Evolutionary conservation across 2,329 filamentous ascomycete species (phyloP).

Genomic region (Verticillium longisporum): DNA sequence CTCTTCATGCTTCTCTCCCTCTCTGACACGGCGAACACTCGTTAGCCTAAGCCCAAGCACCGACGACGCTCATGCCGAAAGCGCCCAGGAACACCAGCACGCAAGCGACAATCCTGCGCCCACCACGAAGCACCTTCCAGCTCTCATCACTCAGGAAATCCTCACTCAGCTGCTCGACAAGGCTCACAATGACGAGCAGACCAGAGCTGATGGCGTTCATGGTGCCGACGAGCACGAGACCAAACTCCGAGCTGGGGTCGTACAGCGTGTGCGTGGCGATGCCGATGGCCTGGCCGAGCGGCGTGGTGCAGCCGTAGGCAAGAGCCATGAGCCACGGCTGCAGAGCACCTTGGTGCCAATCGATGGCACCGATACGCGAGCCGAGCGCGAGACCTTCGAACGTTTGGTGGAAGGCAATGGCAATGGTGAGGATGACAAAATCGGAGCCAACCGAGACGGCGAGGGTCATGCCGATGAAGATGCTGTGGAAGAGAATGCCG

Average conservation of each 20-base stretch:
- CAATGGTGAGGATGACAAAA: conserved; percentile 72
- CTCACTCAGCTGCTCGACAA: conserved; percentile 66
- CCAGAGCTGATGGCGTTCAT: conserved; percentile 71
- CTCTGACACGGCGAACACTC: background rate
- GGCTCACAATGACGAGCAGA: conserved; percentile 62
- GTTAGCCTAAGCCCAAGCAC: conserved; percentile 48
- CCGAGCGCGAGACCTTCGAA: conserved; percentile 56
- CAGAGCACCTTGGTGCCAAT: conserved; percentile 29
- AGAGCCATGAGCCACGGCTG: conserved; percentile 52
- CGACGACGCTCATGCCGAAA: conserved; percentile 57
- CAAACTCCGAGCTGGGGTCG: conserved; percentile 57
- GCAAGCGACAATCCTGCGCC: conserved; percentile 46
- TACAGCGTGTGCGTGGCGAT: conserved; percentile 64
- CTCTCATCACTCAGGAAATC: conserved; percentile 63
- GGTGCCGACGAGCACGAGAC: conserved; percentile 63
- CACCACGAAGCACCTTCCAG: conserved; percentile 48
- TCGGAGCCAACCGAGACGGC: conserved; percentile 70
- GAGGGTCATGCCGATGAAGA: conserved; percentile 81
- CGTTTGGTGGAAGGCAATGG: conserved; percentile 67
- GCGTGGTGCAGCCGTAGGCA: conserved; percentile 56
- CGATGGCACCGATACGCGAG: conserved; percentile 53
- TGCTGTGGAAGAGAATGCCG: conserved; percentile 70
- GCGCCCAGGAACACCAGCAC: conserved; percentile 52
- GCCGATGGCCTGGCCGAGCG: conserved; percentile 67
- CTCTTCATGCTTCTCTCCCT: background rate